These are phyloP conservation scores for Soucietia sequanensis DNA, from an alignment of 805 yeast species.

Conservation along the genomic window DNA sequence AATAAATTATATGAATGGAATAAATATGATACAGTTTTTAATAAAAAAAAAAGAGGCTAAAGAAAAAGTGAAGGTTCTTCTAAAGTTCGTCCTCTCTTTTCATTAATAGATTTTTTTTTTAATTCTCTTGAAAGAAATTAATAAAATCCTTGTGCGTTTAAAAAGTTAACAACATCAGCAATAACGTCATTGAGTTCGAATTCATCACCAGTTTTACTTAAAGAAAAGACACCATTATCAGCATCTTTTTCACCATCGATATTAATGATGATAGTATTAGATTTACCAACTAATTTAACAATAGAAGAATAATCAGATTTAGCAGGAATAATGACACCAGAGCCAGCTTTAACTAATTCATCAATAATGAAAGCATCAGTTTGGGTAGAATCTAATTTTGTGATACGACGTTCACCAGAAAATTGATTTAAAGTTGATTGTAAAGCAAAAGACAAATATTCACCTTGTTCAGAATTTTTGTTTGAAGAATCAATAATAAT, in stretches of 20 bases:
- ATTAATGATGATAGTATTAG: constrained; percentile 51
- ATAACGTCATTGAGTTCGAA: constrained; percentile 47
- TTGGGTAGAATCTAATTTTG: constrained; percentile 44
- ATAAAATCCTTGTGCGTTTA: constrained; percentile 86
- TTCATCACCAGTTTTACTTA: constrained; percentile 10
- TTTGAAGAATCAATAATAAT: constrained; percentile 58
- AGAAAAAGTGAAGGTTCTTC: too few relatives aligned
- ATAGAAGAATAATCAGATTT: constrained; percentile 57
- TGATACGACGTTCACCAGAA: constrained; percentile 78
- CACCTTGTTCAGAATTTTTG: constrained; percentile 46
- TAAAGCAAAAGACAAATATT: constrained; percentile 70
- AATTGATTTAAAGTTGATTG: constrained; percentile 89
- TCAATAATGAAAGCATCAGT: constrained; percentile 57
- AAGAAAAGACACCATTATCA: constrained; percentile 10
- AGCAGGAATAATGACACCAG: constrained; percentile 73
- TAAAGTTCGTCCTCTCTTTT: too few relatives aligned
- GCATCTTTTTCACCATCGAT: constrained; percentile 13
- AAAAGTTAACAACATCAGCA: constrained; percentile 65
- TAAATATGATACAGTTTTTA: too few relatives aligned
- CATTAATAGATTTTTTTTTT: constrained; percentile 8
- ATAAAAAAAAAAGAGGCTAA: too few relatives aligned
- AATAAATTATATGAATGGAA: too few relatives aligned
- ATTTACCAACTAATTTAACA: constrained; percentile 52
- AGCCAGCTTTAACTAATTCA: constrained; percentile 83
- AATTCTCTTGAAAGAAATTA: too few relatives aligned